Percentiles rank a stretch among this genome's conserved stretches.
These are phyloP conservation scores for Nepenthes alata DNA, from an alignment of 179 eudicot species.

Conservation along the genomic window DNA sequence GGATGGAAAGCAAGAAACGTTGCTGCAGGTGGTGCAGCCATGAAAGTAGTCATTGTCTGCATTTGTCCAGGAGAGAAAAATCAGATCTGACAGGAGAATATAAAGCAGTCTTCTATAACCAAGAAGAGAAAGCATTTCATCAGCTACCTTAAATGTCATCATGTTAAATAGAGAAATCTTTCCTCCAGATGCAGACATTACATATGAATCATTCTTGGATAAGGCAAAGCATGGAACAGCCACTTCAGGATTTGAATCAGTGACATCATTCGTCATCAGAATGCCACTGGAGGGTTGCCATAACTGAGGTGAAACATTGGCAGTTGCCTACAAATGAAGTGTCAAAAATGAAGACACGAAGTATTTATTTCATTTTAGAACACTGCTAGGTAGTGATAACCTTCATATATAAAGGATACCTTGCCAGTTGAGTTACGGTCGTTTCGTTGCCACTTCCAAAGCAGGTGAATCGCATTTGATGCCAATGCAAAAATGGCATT, in stretches of 20 bases:
- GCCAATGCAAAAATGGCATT: slow-evolving; percentile 81
- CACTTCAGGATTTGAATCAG: slow-evolving; percentile 68
- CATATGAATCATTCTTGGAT: slow-evolving; percentile 96
- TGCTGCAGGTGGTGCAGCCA: slow-evolving; percentile 98
- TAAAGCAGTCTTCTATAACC: too few species aligned
- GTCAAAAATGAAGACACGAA: neutral
- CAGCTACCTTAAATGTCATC: slow-evolving; percentile 86
- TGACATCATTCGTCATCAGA: slow-evolving; percentile 76
- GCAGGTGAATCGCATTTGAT: slow-evolving; percentile 74
- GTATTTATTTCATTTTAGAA: too few species aligned
- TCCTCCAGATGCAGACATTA: slow-evolving; percentile 97
- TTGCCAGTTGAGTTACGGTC: slow-evolving; percentile 72
- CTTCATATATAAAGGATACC: slow-evolving; percentile 28
- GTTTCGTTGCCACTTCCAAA: slow-evolving; percentile 90
- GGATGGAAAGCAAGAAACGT: slow-evolving; percentile 96
- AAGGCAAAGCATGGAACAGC: slow-evolving; percentile 86
- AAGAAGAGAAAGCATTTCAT: neutral
- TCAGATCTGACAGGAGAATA: neutral
- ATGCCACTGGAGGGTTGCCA: slow-evolving; percentile 95
- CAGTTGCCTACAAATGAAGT: slow-evolving; percentile 48
- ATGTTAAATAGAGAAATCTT: slow-evolving; percentile 85
- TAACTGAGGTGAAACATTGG: slow-evolving; percentile 64
- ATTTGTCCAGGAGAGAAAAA: neutral
- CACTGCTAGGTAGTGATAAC: neutral
- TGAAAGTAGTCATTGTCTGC: slow-evolving; percentile 97